Evolutionary conservation across 2,329 filamentous ascomycete species (phyloP).

Genomic region (Mariannaea sp.): DNA sequence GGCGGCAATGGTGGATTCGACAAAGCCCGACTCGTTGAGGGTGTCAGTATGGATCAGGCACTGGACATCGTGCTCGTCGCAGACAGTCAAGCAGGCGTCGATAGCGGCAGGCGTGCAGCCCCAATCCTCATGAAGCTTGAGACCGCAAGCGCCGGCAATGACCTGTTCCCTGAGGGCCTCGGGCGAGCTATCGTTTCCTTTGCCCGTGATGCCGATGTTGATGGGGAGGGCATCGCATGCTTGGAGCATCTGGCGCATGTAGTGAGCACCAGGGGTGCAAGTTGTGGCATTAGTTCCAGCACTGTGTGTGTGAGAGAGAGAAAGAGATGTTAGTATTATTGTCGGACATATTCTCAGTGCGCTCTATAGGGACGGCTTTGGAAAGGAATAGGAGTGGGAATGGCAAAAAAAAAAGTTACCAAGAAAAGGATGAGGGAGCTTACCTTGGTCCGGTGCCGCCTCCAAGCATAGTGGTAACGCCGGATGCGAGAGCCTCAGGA

Average conservation of each 20-base stretch:
- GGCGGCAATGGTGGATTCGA: constrained; percentile 85
- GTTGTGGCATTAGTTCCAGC: constrained; percentile 91
- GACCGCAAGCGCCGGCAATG: constrained; percentile 80
- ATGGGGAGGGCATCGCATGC: constrained; percentile 80
- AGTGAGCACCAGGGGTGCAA: constrained; percentile 83
- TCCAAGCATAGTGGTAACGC: constrained; percentile 88
- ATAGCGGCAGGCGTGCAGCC: constrained; percentile 89
- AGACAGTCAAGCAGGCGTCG: constrained; percentile 82
- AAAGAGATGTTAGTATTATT: constrained; percentile 19
- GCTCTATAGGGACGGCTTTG: too few relatives aligned
- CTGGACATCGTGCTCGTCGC: constrained; percentile 90
- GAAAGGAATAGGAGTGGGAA: too few relatives aligned
- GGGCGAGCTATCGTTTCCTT: constrained; percentile 83
- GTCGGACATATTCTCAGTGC: too few relatives aligned
- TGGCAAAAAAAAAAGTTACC: too few relatives aligned
- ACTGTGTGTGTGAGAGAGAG: constrained; percentile 47
- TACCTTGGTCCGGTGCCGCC: constrained; percentile 90
- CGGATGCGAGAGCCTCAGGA: constrained; percentile 79
- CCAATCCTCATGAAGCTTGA: constrained; percentile 98
- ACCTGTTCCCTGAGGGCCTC: constrained; percentile 78
- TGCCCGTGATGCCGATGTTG: constrained; percentile 90
- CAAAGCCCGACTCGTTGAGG: constrained; percentile 95
- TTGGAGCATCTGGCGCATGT: constrained; percentile 88
- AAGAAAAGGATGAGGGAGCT: too few relatives aligned
- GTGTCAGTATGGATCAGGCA: constrained; percentile 96